Conservation (phyloP, 2,329 filamentous ascomycete species). For the Teratosphaeria nubilosa region DNA sequence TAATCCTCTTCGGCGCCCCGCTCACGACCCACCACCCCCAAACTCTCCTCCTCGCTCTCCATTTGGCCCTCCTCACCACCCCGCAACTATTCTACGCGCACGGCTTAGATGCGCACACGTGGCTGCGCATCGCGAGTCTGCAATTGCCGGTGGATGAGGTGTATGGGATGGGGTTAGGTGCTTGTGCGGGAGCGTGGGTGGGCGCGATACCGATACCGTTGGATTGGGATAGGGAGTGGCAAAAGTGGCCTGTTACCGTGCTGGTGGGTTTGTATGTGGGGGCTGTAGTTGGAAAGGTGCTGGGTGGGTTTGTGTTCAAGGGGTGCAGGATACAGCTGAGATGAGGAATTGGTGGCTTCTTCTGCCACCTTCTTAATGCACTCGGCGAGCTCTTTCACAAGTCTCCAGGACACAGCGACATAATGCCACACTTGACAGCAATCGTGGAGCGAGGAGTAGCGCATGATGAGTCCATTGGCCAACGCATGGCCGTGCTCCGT, state of each 20-base stretch:
- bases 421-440: too few relatives aligned
- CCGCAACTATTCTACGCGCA: constrained; percentile 79
- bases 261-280: constrained; percentile 73
- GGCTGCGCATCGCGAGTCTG: constrained; percentile 60
- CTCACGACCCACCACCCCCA: constrained; percentile 69
- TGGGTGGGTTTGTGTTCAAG: constrained; percentile 42
- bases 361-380: not conserved
- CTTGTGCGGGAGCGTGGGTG: constrained; percentile 74
- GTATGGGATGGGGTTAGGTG: constrained; percentile 72
- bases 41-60: constrained; percentile 69
- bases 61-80: constrained; percentile 68
- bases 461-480: too few relatives aligned
- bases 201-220: constrained; percentile 91
- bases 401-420: not conserved
- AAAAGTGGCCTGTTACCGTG: constrained; percentile 93
- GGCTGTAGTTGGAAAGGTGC: constrained; percentile 58
- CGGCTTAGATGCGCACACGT: constrained; percentile 61
- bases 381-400: not conserved
- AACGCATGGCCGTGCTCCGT: too few relatives aligned
- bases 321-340: constrained; percentile 33
- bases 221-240: constrained; percentile 99
- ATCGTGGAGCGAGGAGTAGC: too few relatives aligned
- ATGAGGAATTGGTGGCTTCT: constrained; percentile 1
- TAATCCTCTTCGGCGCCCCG: constrained; percentile 87
- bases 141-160: constrained; percentile 70